Evolutionary conservation across 495 filamentous ascomycete genomes (phyloP), one percentile per base, ranked within the genome.

Genomic region (Xylaria scruposa): DNA sequence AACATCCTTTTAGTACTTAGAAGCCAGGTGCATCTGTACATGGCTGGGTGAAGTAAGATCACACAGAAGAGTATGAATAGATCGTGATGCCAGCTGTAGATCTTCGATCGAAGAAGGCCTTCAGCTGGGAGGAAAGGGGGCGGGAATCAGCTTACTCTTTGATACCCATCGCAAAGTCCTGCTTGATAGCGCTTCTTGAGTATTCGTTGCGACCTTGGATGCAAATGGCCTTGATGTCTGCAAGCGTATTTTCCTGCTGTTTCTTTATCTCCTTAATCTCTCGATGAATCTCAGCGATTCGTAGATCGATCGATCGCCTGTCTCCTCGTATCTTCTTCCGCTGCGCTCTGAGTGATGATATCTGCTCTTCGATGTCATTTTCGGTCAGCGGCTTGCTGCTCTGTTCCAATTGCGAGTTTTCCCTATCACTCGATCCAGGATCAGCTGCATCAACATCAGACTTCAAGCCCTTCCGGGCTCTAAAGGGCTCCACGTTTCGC

Each of bases 141-240:
- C 4, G 40, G 56, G 8, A 61, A 40, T 42, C 26, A 26, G 5
- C 80, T 72, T 72, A 81, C 73, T 87, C 86, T 69, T 82, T 85
- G 64, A 91, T 86, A 4, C 89, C 88, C 65, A 81, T 82, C 13
- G 88, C 88, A 67, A 90, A 92, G 61, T 91, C 88, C 44, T 84
- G 80, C 76, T 88, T 86, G 67, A 92, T 90, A 2, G 85, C 87
- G 13, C 71, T 71, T 70, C 84, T 84, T 0, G 88, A 89, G 70
- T 89, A 91, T 4, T 83, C 67, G 64, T 91, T 92, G 24, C 90
- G 80, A 36, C 84, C 86, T 31, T 84, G 77, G 58, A 91, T 91
- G 74, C 89, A 91, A 13, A 80, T 71, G 1, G 81, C 82, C 36
- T 83, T 86, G 56, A 87, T 46, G 58, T 76, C 61, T 15, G 69